Evolutionary conservation across 192 early-diverging fungal species (phyloP).

Genomic region (Podila epicladia): DNA sequence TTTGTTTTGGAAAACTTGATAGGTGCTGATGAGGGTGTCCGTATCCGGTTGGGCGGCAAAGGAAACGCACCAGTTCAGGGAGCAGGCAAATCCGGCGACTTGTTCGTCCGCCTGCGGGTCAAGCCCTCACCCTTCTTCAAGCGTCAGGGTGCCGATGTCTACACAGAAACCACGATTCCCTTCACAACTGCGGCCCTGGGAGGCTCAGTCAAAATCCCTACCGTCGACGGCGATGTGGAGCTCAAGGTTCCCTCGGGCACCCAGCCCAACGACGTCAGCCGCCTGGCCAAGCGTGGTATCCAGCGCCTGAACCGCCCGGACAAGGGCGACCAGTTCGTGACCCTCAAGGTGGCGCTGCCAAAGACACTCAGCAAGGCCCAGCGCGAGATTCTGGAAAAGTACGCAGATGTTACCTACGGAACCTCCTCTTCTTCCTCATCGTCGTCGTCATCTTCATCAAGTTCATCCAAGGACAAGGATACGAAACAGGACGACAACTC

Average conservation of each 20-base stretch:
- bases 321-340: conserved; percentile 93
- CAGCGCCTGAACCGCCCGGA: conserved; percentile 61
- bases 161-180: conserved; percentile 79
- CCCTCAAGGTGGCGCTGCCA: conserved; percentile 86
- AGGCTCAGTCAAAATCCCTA: conserved; percentile 86
- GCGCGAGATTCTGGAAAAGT: conserved; percentile 71
- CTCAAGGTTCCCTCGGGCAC: conserved; percentile 85
- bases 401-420: conserved; percentile 55
- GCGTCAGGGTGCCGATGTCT: conserved; percentile 84
- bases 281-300: conserved; percentile 83
- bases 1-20: neutral
- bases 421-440: conserved; percentile 2
- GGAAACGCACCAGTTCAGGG: conserved; percentile 85
- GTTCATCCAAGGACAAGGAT: conserved; percentile 11
- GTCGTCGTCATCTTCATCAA: conserved; percentile 15
- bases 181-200: conserved; percentile 90
- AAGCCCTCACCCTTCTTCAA: conserved; percentile 79
- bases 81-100: conserved; percentile 81
- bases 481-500: conserved; percentile 22
- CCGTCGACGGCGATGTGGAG: conserved; percentile 96
- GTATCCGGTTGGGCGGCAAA: conserved; percentile 78
- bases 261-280: conserved; percentile 89
- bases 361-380: conserved; percentile 56
- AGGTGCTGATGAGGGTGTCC: conserved; percentile 85
- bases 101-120: conserved; percentile 85